phyloP scores from a whole-genome alignment of 768 basidiomycete genomes.

The Strobilomyces confusus region DNA sequence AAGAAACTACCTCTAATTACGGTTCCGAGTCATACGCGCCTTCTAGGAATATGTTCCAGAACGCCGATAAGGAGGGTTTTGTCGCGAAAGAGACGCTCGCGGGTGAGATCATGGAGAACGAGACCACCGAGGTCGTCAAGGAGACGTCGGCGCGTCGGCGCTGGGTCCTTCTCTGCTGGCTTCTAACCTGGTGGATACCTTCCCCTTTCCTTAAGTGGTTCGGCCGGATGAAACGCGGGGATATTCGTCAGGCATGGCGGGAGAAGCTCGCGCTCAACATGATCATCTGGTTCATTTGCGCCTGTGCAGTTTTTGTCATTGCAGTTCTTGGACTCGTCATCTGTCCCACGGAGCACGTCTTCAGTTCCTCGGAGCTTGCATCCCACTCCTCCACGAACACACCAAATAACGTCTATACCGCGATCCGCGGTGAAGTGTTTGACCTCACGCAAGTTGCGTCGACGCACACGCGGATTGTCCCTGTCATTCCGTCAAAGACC shows the following conservation, averaged over 20 bases:
- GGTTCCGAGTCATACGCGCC: slow-evolving; percentile 94
- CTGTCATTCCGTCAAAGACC: slow-evolving; percentile 69
- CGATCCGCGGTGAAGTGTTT: slow-evolving; percentile 93
- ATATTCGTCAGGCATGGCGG: slow-evolving; percentile 94
- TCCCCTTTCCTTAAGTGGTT: slow-evolving; percentile 60
- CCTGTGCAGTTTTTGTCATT: slow-evolving; percentile 88
- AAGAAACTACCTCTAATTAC: slow-evolving; percentile 75
- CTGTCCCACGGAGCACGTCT: slow-evolving; percentile 94
- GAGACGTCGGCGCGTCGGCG: slow-evolving; percentile 75
- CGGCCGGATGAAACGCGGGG: slow-evolving; percentile 92
- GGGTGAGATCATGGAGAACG: slow-evolving; percentile 82
- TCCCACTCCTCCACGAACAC: slow-evolving; percentile 59
- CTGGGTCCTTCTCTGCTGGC: slow-evolving; percentile 87
- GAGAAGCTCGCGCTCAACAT: slow-evolving; percentile 95
- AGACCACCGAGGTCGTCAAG: slow-evolving; percentile 83
- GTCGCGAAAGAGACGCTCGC: slow-evolving; percentile 81
- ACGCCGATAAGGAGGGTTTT: slow-evolving; percentile 66
- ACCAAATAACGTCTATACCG: slow-evolving; percentile 73
- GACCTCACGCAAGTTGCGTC: slow-evolving; percentile 68
- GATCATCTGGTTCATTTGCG: slow-evolving; percentile 93
- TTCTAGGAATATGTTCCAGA: slow-evolving; percentile 93
- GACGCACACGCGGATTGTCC: slow-evolving; percentile 62
- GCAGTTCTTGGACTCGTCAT: slow-evolving; percentile 83
- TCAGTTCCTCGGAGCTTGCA: slow-evolving; percentile 69
- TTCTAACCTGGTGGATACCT: slow-evolving; percentile 92